A percentile compares a stretch with the other conserved stretches of the same genome.
Conservation (phyloP, 148 eudicot genomes). For the Rhododendron ovatum region DNA sequence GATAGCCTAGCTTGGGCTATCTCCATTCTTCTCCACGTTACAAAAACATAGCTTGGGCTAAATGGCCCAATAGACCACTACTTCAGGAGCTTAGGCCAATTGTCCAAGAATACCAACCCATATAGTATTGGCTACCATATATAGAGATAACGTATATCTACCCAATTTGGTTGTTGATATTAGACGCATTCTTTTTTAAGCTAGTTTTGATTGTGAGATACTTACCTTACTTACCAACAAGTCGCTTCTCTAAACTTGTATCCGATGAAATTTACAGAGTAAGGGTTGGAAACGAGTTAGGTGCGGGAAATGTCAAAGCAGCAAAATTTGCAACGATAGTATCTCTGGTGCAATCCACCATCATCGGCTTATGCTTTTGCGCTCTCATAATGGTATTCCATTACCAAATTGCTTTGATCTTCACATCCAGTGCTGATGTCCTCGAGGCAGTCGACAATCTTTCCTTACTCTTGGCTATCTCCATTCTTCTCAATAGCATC, state of each 20-base stretch:
- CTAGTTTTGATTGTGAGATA: not conserved
- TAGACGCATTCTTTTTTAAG: not conserved
- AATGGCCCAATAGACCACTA: no score
- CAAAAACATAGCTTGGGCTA: no score
- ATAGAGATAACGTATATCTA: no score
- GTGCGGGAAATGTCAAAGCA: conserved; percentile 43
- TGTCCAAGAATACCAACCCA: no score
- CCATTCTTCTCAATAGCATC: conserved; percentile 28
- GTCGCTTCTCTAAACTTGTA: no score
- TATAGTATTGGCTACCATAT: no score
- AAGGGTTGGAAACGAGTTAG: conserved; percentile 46
- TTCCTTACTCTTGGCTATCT: conserved; percentile 30
- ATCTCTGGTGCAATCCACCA: conserved; percentile 25
- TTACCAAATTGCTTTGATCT: conserved; percentile 23
- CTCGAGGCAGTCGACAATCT: conserved; percentile 28
- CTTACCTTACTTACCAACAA: not conserved
- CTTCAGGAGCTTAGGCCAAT: no score
- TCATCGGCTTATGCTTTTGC: conserved; percentile 31
- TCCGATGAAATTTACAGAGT: conserved; percentile 20
- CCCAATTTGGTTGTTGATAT: not conserved
- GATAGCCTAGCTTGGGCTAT: no score
- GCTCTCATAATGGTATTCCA: conserved; percentile 24
- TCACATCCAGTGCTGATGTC: conserved; percentile 20
- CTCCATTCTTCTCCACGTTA: no score
- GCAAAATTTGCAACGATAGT: conserved; percentile 38